Percentiles rank a stretch among this genome's conserved stretches.
These are phyloP conservation scores for Typha latifolia DNA, from an alignment of 176 grass and related monocot genomes.

Conservation along the genomic window DNA sequence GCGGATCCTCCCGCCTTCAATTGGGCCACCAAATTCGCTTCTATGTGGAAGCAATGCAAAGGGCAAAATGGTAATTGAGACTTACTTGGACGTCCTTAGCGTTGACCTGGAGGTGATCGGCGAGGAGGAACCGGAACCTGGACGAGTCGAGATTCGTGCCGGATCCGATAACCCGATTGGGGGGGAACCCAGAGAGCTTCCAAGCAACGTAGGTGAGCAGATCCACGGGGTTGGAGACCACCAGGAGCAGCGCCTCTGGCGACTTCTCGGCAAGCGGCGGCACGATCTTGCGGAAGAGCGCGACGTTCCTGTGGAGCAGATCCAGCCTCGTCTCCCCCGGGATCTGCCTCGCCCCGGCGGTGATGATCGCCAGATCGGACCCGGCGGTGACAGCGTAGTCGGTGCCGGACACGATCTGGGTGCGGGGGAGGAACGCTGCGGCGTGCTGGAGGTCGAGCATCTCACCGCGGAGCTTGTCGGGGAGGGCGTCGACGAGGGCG, in stretches of 20 bases:
- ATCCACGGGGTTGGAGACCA: conserved; percentile 78
- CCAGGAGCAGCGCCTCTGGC: conserved; percentile 42
- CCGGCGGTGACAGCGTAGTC: conserved; percentile 36
- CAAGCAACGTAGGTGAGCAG: conserved; percentile 57
- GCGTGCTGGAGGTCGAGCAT: conserved; percentile 97
- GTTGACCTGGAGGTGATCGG: conserved; percentile 70
- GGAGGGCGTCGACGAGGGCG: conserved; percentile 66
- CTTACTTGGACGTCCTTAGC: conserved; percentile 66
- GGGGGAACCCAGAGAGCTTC: conserved; percentile 67
- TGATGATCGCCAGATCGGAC: conserved; percentile 66
- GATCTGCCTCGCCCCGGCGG: conserved; percentile 58
- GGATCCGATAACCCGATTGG: conserved; percentile 41
- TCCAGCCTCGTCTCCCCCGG: conserved; percentile 44
- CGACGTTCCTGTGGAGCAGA: conserved; percentile 52
- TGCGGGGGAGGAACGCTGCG: conserved; percentile 75
- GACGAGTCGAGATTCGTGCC: conserved; percentile 75
- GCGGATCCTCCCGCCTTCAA: too few relatives aligned
- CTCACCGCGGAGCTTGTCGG: conserved; percentile 81
- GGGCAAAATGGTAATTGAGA: background rate
- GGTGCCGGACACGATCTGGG: conserved; percentile 41
- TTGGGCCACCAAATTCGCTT: too few relatives aligned
- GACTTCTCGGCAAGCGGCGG: conserved; percentile 41
- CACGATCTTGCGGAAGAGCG: conserved; percentile 51
- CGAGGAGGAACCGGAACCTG: conserved; percentile 52
- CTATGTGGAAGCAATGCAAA: too few relatives aligned